Base-by-base conservation (phyloP, 495 filamentous ascomycete genomes). In the Cetradonia linearis region DNA sequence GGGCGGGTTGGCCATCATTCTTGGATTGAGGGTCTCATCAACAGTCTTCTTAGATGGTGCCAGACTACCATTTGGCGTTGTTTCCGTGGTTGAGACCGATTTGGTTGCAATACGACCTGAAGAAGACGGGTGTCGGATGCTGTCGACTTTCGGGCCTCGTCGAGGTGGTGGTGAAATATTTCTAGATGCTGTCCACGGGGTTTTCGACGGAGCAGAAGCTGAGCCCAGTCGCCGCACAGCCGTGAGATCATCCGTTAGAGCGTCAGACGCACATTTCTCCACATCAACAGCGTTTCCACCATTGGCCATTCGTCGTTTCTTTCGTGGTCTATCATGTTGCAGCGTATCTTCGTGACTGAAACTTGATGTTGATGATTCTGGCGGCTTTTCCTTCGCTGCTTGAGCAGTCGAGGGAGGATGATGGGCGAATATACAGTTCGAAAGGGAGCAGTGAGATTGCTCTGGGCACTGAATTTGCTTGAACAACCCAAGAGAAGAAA, bases 1-100 rank as follows among this genome's bases (percentile, higher is more conserved):
- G 13, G 93, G 92, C 0, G 86, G 76, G 11, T 82, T 80, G 25
- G 82, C 72, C 6, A 98, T 71, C 62, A 87, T 81, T n/a, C 89
- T 81, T 52, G 94, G 94, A 62, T 91, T 95, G 42, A 96, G 74
- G 5, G 77, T 68, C 67, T 81, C 78, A 50, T 74, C 76, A 9
- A 68, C 68, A 23, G 70, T 68, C 50, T 72, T 70, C 64, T 74
- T 75, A 37, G 30, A 54, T 57, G 64, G 30, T n/a, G 63, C 62
- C 36, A 38, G 47, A 8, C 18, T 3, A 20, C 10, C 31, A 25
- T 56, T 62, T 63, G 36, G 33, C 59, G 66, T 68, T 54, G 48
- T 27, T 58, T 44, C 25, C 10, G 30, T 34, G 14, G 60, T 36
- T 30, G 47, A 18, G 20, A 5, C 11, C 13, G 18, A 30, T 23